A percentile compares a stretch with the other conserved stretches of the same genome.
phyloP scores from a whole-genome alignment of 345 rosid species.

The Bruguiera sexangula region DNA sequence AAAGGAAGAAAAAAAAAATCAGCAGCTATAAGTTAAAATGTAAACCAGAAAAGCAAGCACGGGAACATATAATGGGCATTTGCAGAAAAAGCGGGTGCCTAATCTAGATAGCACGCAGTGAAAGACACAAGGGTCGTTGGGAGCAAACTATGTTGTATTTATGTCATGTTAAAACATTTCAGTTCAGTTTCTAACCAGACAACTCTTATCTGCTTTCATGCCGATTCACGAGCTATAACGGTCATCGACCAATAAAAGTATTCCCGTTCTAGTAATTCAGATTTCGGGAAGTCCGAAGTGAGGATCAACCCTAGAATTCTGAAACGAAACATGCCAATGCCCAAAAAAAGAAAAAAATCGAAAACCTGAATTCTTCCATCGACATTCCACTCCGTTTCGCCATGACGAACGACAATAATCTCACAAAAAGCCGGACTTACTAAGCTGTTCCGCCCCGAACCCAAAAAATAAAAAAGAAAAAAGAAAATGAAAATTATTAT shows the following conservation, averaged over 20 bases:
- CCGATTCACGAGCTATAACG: background rate
- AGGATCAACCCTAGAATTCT: too few relatives aligned
- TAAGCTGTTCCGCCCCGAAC: slow-evolving; percentile 19
- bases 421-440: slow-evolving; percentile 38
- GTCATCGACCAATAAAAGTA: too few relatives aligned
- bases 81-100: too few relatives aligned
- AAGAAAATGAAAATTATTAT: background rate
- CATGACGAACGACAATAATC: slow-evolving; percentile 74
- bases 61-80: too few relatives aligned
- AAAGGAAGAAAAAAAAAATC: background rate
- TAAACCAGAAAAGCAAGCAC: too few relatives aligned
- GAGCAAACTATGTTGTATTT: too few relatives aligned
- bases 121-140: too few relatives aligned
- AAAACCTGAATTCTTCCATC: slow-evolving; percentile 67
- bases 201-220: background rate
- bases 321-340: too few relatives aligned
- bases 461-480: background rate
- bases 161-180: background rate
- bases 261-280: too few relatives aligned
- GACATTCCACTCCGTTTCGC: slow-evolving; percentile 81
- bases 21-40: too few relatives aligned
- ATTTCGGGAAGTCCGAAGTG: too few relatives aligned
- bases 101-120: too few relatives aligned
- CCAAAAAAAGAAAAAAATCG: background rate
- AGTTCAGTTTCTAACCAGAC: background rate